phyloP scores from a whole-genome alignment of 306 rosid genomes.

The Ziziphus jujuba region DNA sequence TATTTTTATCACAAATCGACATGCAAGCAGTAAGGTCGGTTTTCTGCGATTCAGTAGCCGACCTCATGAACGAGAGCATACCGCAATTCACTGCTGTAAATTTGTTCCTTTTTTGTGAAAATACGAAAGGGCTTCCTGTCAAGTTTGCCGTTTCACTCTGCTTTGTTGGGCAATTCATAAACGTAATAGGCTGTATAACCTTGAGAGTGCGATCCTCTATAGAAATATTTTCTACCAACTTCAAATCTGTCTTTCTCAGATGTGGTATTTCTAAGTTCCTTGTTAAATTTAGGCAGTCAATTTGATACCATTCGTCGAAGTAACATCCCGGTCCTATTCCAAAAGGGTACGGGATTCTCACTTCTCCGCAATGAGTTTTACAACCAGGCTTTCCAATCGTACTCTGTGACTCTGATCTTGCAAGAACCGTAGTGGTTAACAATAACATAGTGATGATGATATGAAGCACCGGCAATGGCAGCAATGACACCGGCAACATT shows the following conservation, averaged over 20 bases:
- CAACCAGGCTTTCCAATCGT: conserved; percentile 24
- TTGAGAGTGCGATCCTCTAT: background rate
- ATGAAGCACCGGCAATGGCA: too few relatives aligned
- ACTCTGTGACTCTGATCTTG: background rate
- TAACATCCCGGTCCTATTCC: conserved; percentile 36
- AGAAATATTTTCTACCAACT: background rate
- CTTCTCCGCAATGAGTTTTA: conserved; percentile 18
- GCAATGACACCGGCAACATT: too few relatives aligned
- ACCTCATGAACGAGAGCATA: too few relatives aligned
- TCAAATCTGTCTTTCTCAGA: conserved; percentile 14
- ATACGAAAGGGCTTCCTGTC: conserved; percentile 1
- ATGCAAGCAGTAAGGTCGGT: background rate
- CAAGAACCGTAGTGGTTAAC: too few relatives aligned
- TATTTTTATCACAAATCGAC: background rate
- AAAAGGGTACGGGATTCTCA: conserved; percentile 39
- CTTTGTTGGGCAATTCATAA: conserved; percentile 9
- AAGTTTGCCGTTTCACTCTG: background rate
- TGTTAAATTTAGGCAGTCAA: conserved; percentile 20
- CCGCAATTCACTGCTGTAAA: conserved; percentile 4
- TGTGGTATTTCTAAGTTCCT: background rate
- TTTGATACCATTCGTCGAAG: conserved; percentile 30
- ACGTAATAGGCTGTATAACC: conserved; percentile 26
- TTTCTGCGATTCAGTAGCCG: background rate
- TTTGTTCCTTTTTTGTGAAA: background rate
- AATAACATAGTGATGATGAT: background rate